Percentiles rank a stretch among this genome's conserved stretches.
phyloP scores from a whole-genome alignment of 192 early-diverging fungal genomes.

The Helicostylum pulchrum region DNA sequence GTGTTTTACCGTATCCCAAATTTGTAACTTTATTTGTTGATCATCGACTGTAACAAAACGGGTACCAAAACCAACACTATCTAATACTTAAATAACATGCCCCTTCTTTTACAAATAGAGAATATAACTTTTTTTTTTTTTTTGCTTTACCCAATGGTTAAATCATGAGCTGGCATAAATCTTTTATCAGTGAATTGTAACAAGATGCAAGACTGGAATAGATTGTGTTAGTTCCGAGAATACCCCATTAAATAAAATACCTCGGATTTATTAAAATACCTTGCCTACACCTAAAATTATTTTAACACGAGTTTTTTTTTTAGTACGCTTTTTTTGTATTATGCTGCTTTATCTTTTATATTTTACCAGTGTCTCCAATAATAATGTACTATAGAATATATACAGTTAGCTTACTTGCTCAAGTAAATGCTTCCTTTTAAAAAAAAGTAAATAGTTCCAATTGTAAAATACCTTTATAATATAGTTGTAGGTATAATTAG shows the following conservation, averaged over 20 bases:
- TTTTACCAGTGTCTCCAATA: slow-evolving; percentile 74
- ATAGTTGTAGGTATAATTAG: slow-evolving; percentile 55
- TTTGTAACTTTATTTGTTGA: slow-evolving; percentile 87
- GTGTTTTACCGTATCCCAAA: slow-evolving; percentile 82
- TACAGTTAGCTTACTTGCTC: no score
- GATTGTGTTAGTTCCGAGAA: not conserved
- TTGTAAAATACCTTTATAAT: slow-evolving; percentile 56
- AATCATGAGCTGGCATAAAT: slow-evolving; percentile 77
- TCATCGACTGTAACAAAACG: slow-evolving; percentile 71
- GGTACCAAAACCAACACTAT: slow-evolving; percentile 76
- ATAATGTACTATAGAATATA: slow-evolving; percentile 68
- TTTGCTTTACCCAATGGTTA: slow-evolving; percentile 68
- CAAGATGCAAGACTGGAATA: slow-evolving; percentile 62
- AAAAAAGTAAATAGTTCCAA: not conserved
- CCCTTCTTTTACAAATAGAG: not conserved
- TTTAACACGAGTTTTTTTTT: not conserved
- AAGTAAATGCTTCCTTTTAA: no score
- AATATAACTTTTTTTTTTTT: not conserved
- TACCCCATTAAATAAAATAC: not conserved
- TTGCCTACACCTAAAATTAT: slow-evolving; percentile 70
- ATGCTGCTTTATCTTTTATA: not conserved
- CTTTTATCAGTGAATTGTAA: slow-evolving; percentile 82
- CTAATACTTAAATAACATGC: not conserved
- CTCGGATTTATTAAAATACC: slow-evolving; percentile 32
- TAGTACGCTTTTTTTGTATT: no score